These are phyloP conservation scores for Alternaria metachromatica DNA, from an alignment of 2,329 filamentous ascomycete species.

Conservation along the genomic window DNA sequence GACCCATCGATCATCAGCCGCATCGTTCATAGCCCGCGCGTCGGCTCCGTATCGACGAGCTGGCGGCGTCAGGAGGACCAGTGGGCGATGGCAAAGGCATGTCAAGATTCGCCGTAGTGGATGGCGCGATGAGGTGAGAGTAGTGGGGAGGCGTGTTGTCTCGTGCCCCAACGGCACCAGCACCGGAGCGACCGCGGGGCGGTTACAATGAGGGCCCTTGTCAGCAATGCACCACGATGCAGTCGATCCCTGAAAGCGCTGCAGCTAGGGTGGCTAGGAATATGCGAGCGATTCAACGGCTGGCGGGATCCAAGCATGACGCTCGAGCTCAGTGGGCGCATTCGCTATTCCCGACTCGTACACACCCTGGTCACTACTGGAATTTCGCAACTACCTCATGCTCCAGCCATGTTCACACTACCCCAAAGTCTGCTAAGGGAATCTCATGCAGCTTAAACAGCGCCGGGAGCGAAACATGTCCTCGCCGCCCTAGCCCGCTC, in stretches of 20 bases:
- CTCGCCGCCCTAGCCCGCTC: conserved; percentile 47
- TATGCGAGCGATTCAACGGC: conserved; percentile 50
- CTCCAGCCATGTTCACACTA: conserved; percentile 50
- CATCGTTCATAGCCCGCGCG: conserved; percentile 37
- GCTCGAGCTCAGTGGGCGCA: conserved; percentile 42
- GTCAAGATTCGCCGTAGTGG: conserved; percentile 1
- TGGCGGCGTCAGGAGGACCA: conserved; percentile 25
- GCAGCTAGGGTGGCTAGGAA: conserved; percentile 40
- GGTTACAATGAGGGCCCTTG: conserved; percentile 27
- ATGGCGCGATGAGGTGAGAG: conserved; percentile 31
- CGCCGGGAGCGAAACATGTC: conserved; percentile 49
- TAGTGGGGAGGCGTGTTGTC: conserved; percentile 23
- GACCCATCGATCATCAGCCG: conserved; percentile 48
- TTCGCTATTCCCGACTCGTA: conserved; percentile 38
- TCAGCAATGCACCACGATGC: conserved; percentile 29
- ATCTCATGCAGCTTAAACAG: conserved; percentile 50
- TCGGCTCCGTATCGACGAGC: conserved; percentile 25
- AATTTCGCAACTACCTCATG: conserved; percentile 50
- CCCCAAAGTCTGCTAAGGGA: conserved; percentile 51
- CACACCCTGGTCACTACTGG: conserved; percentile 38
- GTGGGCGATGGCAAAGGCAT: conserved; percentile 11
- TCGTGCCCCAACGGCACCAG: conserved; percentile 32
- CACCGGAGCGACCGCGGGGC: conserved; percentile 34
- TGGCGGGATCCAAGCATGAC: conserved; percentile 50
- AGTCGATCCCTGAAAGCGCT: conserved; percentile 46